Evolutionary conservation across 306 rosid genomes (phyloP), one percentile per base, ranked within the genome.

Genomic region (Quercus mongolica): DNA sequence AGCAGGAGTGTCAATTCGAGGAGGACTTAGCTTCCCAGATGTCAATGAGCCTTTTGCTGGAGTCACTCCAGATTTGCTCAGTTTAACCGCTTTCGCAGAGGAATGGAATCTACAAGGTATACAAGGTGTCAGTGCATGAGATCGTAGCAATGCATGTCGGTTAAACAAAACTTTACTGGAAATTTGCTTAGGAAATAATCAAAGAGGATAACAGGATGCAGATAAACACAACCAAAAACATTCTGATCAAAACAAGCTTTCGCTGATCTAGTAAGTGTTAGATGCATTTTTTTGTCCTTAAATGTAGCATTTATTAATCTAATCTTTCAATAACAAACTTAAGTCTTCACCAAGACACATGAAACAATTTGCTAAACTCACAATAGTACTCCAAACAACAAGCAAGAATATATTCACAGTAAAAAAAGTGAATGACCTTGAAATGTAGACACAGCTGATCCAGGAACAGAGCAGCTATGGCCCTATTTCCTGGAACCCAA

Each of bases 41-140:
- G 86, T 82, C 85, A 93, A 68, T 71, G 90, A 82, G 73, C 96
- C 96, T 85, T 89, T 91, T 51, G 92, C 93, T 41, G 93, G 87
- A 76, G 87, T 87, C 25, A 25, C 74, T 74, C 86, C 97, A 56
- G 64, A 51, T 80, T 83, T 95, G 74, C 84, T 82, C 68, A 79
- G 80, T 75, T 90, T 95, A 38, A 83, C 78, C 69, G 86, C 76
- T 77, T 90, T 92, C 70, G 11, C 81, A 2, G 86, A 26, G 74
- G 97, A 87, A 26, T 94, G 97, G 80, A 93, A 90, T 83, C 99
- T 95, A 74, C 78, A 79, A 75, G 12, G 23, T 71, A 78, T 31
- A 64, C 35, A 52, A 41, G 20, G 74, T 52, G 58, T 68, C 77
- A 63, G 84, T n/a, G 67, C 33, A 8, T 26, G 44, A 55, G 19